Evolutionary conservation across 305 asterid genomes (phyloP).

Genomic region (Coffea humblotiana): DNA sequence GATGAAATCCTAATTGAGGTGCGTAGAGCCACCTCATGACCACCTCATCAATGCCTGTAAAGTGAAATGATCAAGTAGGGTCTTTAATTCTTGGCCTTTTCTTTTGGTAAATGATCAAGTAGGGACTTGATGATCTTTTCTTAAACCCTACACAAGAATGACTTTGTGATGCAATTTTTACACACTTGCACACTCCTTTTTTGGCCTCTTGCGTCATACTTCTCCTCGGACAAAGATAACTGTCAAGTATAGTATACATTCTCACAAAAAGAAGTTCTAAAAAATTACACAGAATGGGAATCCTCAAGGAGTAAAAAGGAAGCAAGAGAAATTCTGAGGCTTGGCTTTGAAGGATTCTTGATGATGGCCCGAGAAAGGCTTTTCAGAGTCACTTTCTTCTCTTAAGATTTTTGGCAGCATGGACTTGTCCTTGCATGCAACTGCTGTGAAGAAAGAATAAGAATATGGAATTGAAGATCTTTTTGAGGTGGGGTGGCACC

Average conservation of each 20-base stretch:
- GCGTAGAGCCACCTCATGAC: too few species aligned
- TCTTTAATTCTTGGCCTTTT: background rate
- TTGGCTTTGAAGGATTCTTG: constrained; percentile 21
- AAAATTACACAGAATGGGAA: background rate
- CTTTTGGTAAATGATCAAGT: background rate
- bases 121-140: background rate
- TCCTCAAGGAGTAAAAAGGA: constrained; percentile 17
- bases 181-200: constrained; percentile 7
- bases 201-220: constrained; percentile 3
- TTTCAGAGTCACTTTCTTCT: constrained; percentile 14
- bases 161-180: constrained; percentile 2
- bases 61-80: background rate
- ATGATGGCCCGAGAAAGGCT: constrained; percentile 12
- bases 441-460: constrained; percentile 9
- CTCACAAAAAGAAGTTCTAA: background rate
- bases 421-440: constrained; percentile 11
- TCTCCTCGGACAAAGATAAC: background rate
- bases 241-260: background rate
- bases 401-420: constrained; percentile 1
- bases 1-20: background rate
- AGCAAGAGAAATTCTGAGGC: constrained; percentile 1
- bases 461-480: constrained; percentile 15
- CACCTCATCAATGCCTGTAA: constrained; percentile 14
- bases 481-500: constrained; percentile 4
- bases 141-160: background rate